Conservation (phyloP, 2,329 filamentous ascomycete genomes). For the Aspergillus flavus region DNA sequence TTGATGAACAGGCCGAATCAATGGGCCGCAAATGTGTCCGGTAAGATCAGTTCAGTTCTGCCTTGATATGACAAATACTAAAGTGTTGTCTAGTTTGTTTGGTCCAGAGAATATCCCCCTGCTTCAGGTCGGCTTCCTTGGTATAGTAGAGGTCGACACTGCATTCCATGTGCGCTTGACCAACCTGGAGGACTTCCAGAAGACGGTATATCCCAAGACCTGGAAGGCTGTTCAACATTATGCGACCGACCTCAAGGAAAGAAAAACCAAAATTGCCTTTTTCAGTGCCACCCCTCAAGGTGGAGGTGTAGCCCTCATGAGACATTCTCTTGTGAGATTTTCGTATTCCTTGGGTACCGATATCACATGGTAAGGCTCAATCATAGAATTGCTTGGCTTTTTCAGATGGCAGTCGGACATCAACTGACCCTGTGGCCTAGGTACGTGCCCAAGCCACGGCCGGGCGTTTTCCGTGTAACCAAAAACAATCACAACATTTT, state of each 20-base stretch:
- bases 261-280: conserved; percentile 71
- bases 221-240: conserved; percentile 69
- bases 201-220: conserved; percentile 62
- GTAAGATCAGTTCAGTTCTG: conserved; percentile 42
- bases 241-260: conserved; percentile 62
- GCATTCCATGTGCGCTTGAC: conserved; percentile 65
- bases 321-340: conserved; percentile 75
- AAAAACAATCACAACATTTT: conserved; percentile 90
- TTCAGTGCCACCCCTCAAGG: conserved; percentile 81
- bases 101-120: conserved; percentile 72
- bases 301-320: conserved; percentile 81
- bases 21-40: conserved; percentile 78
- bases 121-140: conserved; percentile 66
- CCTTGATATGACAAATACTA: conserved; percentile 2
- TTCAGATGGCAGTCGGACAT: neutral
- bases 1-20: conserved; percentile 80
- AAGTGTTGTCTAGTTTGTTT: conserved; percentile 58
- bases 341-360: conserved; percentile 68
- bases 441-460: conserved; percentile 76
- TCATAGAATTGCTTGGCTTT: neutral
- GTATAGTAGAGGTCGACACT: conserved; percentile 71
- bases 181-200: conserved; percentile 59
- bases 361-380: conserved; percentile 66
- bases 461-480: conserved; percentile 78
- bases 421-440: conserved; percentile 32